Evolutionary conservation across 345 rosid species (phyloP).

Genomic region (Salix suchowensis): DNA sequence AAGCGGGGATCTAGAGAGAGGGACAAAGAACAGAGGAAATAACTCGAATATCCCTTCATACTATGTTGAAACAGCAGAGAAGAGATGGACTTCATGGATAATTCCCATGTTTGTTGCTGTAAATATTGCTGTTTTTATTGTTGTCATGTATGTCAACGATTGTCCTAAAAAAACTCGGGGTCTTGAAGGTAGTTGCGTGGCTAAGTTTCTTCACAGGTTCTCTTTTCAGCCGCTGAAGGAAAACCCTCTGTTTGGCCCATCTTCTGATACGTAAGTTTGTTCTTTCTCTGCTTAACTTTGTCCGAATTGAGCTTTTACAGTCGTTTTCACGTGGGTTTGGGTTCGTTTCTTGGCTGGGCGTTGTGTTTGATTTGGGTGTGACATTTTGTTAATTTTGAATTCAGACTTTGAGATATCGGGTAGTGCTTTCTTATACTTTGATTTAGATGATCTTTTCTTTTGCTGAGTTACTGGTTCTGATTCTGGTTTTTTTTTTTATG

Average conservation of each 20-base stretch:
- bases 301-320: not conserved
- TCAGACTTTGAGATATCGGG: not conserved
- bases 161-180: constrained; percentile 60
- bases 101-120: constrained; percentile 74
- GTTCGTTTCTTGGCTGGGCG: constrained; percentile 1
- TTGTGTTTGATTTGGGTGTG: not conserved
- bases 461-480: not conserved
- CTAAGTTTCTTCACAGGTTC: constrained; percentile 66
- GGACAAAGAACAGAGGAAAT: constrained; percentile 27
- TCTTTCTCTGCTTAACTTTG: not conserved
- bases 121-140: constrained; percentile 61
- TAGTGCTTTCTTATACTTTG: not conserved
- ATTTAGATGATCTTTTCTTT: not conserved
- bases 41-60: constrained; percentile 18
- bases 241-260: constrained; percentile 94
- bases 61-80: constrained; percentile 39
- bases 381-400: not conserved
- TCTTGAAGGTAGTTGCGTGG: constrained; percentile 51
- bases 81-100: constrained; percentile 89
- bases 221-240: constrained; percentile 82
- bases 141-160: constrained; percentile 75
- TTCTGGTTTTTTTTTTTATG: not conserved
- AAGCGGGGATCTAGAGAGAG: constrained; percentile 62
- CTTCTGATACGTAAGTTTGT: constrained; percentile 68
- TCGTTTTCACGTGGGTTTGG: not conserved